A percentile compares a stretch with the other conserved stretches of the same genome.
These are phyloP conservation scores for Sclerospora graminicola DNA, from an alignment of 352 stramenopile genomes.

Conservation along the genomic window DNA sequence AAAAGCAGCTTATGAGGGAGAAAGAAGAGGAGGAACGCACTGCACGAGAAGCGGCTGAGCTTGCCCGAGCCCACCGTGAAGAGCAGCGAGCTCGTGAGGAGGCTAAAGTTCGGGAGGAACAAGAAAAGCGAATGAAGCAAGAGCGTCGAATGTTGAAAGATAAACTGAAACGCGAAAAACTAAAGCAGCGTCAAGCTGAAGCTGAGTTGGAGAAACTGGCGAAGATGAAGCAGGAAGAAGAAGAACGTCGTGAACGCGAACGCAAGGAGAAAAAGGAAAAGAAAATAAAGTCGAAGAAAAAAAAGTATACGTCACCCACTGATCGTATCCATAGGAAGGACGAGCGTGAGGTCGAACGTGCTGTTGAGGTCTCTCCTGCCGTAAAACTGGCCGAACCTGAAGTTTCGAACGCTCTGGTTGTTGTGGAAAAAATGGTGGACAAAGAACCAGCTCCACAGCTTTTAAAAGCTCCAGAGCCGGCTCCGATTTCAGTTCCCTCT, in stretches of 20 bases:
- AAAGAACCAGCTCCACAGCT: constrained; percentile 5
- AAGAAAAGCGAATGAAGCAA: constrained; percentile 32
- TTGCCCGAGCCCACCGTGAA: constrained; percentile 28
- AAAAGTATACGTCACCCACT: constrained; percentile 47
- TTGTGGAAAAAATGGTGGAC: constrained; percentile 26
- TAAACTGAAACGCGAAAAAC: constrained; percentile 29
- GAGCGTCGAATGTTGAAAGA: constrained; percentile 30
- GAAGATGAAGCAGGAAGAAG: constrained; percentile 30
- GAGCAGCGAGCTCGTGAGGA: constrained; percentile 30
- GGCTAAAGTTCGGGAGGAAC: constrained; percentile 25
- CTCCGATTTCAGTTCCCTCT: not conserved
- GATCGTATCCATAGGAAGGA: constrained; percentile 46
- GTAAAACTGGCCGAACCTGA: constrained; percentile 10
- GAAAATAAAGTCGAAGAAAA: constrained; percentile 40
- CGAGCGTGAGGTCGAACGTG: constrained; percentile 15
- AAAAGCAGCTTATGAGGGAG: constrained; percentile 23
- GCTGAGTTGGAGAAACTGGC: constrained; percentile 25
- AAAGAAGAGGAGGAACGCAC: constrained; percentile 30
- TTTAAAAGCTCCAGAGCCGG: not conserved
- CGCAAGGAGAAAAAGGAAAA: constrained; percentile 24
- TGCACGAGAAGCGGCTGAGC: constrained; percentile 23
- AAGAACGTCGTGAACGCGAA: constrained; percentile 27
- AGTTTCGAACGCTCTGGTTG: constrained; percentile 37
- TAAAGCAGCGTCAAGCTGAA: constrained; percentile 28
- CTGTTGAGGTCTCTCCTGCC: constrained; percentile 6